phyloP scores from a whole-genome alignment of 106 monocot genomes.

The Allium fistulosum region DNA sequence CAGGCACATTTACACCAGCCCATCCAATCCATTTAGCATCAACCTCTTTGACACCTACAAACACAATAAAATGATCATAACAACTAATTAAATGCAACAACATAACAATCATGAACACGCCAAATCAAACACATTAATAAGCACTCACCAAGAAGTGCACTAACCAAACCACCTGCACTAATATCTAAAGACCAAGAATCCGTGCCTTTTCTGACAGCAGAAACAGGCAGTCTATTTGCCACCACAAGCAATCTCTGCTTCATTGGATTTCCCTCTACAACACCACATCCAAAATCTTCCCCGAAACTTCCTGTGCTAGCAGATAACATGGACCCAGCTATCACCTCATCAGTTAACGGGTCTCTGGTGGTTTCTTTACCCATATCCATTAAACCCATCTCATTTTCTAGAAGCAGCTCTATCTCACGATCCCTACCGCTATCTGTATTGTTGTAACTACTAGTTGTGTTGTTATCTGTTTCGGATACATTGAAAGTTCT shows the following conservation, averaged over 20 bases:
- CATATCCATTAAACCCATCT: not conserved
- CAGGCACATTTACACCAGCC: conserved; percentile 96
- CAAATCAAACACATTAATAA: no score
- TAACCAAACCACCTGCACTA: conserved; percentile 91
- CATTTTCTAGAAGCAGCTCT: conserved; percentile 1
- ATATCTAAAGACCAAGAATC: conserved; percentile 91
- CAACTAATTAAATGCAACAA: not conserved
- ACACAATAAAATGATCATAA: not conserved
- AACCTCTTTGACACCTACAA: conserved; percentile 81
- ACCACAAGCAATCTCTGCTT: conserved; percentile 92
- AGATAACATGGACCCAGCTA: not conserved
- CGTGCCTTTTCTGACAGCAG: conserved; percentile 75
- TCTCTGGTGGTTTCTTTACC: not conserved
- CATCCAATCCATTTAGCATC: conserved; percentile 99
- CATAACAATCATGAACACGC: no score
- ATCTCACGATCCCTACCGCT: conserved; percentile 1
- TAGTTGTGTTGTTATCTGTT: not conserved
- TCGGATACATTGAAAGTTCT: conserved; percentile 12
- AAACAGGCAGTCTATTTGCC: conserved; percentile 87
- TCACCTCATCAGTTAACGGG: not conserved
- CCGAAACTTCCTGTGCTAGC: not conserved
- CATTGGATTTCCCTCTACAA: conserved; percentile 24
- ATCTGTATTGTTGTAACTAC: not conserved
- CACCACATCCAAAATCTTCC: conserved; percentile 2
- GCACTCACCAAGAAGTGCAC: conserved; percentile 69